Percentiles rank a stretch among this genome's conserved stretches.
These are phyloP conservation scores for Diversispora eburnea DNA, from an alignment of 192 early-diverging fungal genomes.

Conservation along the genomic window DNA sequence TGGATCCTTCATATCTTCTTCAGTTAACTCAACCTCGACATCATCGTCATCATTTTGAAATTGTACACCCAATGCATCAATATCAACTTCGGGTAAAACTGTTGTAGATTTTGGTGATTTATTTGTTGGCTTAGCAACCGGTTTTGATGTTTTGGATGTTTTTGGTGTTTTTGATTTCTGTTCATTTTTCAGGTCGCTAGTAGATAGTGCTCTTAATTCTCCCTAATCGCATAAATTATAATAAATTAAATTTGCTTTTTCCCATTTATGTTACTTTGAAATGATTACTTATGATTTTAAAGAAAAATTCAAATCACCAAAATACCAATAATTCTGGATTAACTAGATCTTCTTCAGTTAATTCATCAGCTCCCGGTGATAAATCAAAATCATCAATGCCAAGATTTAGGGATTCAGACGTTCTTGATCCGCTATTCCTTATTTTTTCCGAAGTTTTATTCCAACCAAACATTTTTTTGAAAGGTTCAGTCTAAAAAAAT, in stretches of 20 bases:
- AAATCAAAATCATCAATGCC: conserved; percentile 3
- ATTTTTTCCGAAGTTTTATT: neutral
- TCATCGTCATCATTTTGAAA: conserved; percentile 43
- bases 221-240: conserved; percentile 29
- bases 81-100: conserved; percentile 25
- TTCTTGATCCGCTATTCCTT: neutral
- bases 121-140: too few species aligned
- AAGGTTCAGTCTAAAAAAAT: too few species aligned
- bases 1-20: conserved; percentile 75
- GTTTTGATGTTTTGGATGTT: neutral
- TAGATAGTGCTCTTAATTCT: conserved; percentile 45
- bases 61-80: conserved; percentile 31
- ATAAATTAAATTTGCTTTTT: too few species aligned
- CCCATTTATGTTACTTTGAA: neutral
- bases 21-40: conserved; percentile 61
- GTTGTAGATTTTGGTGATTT: conserved; percentile 8
- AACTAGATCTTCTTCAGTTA: conserved; percentile 43
- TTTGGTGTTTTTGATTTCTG: conserved; percentile 29
- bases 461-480: neutral
- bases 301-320: neutral
- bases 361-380: conserved; percentile 13
- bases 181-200: conserved; percentile 24
- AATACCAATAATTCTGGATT: conserved; percentile 55
- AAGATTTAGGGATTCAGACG: neutral
- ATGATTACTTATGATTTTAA: neutral